These are phyloP conservation scores for Microstegium vimineum DNA, from an alignment of 176 grass and related monocot genomes.

Conservation along the genomic window DNA sequence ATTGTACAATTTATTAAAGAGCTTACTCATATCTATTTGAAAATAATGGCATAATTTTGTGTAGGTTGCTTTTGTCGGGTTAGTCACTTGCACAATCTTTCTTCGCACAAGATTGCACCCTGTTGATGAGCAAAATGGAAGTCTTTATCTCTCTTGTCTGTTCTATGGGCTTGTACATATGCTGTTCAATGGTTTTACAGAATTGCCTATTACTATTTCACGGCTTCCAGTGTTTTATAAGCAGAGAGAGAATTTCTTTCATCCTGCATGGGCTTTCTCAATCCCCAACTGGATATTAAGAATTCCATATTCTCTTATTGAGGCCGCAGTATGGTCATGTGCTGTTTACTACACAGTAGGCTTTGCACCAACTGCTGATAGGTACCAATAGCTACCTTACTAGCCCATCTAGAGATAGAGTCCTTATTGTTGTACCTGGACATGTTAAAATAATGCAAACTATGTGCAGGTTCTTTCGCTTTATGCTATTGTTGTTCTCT, in stretches of 20 bases:
- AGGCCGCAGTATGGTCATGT: constrained; percentile 72
- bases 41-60: neutral
- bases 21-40: neutral
- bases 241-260: constrained; percentile 73
- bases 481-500: constrained; percentile 63
- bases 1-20: neutral
- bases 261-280: constrained; percentile 76
- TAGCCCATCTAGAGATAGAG: neutral
- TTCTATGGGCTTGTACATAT: constrained; percentile 74
- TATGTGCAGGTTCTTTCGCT: constrained; percentile 54
- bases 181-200: constrained; percentile 81
- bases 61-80: constrained; percentile 66
- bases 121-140: constrained; percentile 54
- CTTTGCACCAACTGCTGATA: constrained; percentile 53
- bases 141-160: constrained; percentile 63
- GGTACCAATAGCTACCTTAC: constrained; percentile 26
- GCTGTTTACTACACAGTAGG: constrained; percentile 73
- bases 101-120: constrained; percentile 65
- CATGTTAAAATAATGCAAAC: neutral
- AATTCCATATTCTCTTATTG: constrained; percentile 64
- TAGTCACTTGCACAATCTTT: constrained; percentile 71
- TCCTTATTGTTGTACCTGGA: neutral
- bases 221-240: constrained; percentile 74
- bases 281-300: constrained; percentile 69
- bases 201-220: constrained; percentile 65